phyloP scores from a whole-genome alignment of 2,329 filamentous ascomycete genomes.

The Alternaria conjuncta region DNA sequence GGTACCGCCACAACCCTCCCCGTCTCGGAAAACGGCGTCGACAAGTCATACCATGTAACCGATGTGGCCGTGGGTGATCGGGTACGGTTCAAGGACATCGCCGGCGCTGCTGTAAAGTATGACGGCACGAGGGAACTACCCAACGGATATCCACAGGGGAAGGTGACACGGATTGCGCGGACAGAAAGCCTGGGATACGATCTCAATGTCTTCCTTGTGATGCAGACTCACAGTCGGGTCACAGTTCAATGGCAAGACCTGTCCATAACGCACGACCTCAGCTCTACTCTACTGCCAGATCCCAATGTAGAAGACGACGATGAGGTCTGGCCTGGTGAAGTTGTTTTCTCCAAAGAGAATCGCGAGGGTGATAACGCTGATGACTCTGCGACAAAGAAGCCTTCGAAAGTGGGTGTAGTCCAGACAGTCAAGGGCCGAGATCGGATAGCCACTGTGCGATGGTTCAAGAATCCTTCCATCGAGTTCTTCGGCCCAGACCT shows the following conservation, averaged over 20 bases:
- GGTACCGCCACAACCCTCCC: slow-evolving; percentile 31
- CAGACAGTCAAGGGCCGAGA: slow-evolving; percentile 63
- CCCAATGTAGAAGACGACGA: slow-evolving; percentile 62
- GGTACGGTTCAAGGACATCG: slow-evolving; percentile 63
- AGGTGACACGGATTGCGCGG: slow-evolving; percentile 54
- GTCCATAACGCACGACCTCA: slow-evolving; percentile 55
- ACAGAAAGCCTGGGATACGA: slow-evolving; percentile 62
- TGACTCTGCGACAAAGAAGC: slow-evolving; percentile 46
- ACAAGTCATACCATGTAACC: slow-evolving; percentile 42
- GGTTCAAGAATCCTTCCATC: slow-evolving; percentile 54
- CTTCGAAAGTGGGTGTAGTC: slow-evolving; percentile 62
- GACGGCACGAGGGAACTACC: slow-evolving; percentile 39
- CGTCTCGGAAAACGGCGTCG: slow-evolving; percentile 28
- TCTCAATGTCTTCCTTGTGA: slow-evolving; percentile 63
- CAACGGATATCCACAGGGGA: slow-evolving; percentile 48
- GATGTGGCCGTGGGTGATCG: slow-evolving; percentile 54
- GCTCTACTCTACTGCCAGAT: slow-evolving; percentile 57
- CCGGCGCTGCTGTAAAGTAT: slow-evolving; percentile 60
- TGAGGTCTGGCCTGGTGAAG: slow-evolving; percentile 63
- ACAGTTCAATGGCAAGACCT: slow-evolving; percentile 67
- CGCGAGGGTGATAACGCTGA: slow-evolving; percentile 18
- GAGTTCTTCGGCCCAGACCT: slow-evolving; percentile 46
- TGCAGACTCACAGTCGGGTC: slow-evolving; percentile 57
- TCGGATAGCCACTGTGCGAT: slow-evolving; percentile 62
- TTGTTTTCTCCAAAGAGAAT: slow-evolving; percentile 57